Percentiles rank a stretch among this genome's conserved stretches.
These are phyloP conservation scores for Magnolia sinica DNA, from an alignment of 164 flowering plant species.

Conservation along the genomic window DNA sequence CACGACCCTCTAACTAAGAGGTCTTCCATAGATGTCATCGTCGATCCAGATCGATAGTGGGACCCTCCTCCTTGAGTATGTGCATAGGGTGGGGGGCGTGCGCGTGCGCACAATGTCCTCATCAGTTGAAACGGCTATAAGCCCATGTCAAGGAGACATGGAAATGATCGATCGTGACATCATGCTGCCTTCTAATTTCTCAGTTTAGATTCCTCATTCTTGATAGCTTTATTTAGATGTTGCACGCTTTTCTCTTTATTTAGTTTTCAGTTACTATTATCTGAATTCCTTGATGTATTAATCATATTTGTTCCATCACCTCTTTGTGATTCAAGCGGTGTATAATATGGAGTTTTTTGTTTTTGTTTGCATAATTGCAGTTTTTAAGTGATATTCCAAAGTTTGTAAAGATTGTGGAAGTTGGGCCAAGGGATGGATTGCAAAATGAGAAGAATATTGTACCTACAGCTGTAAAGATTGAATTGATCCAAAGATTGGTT, in stretches of 20 bases:
- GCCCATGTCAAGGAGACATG: no score
- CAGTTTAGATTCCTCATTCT: not conserved
- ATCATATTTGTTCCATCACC: not conserved
- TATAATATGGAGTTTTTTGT: not conserved
- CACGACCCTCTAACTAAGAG: no score
- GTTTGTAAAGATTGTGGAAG: constrained; percentile 96
- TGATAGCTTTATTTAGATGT: not conserved
- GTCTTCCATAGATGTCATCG: no score
- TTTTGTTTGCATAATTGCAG: constrained; percentile 33
- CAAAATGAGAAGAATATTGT: constrained; percentile 93
- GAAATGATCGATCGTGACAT: no score
- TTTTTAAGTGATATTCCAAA: constrained; percentile 57
- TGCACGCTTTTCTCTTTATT: not conserved
- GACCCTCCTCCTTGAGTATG: no score
- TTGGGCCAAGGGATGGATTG: constrained; percentile 98
- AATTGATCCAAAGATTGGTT: constrained; percentile 67
- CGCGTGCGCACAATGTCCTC: no score
- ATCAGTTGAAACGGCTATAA: no score
- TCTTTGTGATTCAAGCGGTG: not conserved
- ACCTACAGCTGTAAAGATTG: constrained; percentile 78
- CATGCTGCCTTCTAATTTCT: not conserved
- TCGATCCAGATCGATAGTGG: no score
- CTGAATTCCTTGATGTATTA: not conserved
- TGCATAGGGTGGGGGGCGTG: no score
- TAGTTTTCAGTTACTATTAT: constrained; percentile 1